Conservation (phyloP, 768 basidiomycete genomes). For the Coprinopsis marcescibilis region DNA sequence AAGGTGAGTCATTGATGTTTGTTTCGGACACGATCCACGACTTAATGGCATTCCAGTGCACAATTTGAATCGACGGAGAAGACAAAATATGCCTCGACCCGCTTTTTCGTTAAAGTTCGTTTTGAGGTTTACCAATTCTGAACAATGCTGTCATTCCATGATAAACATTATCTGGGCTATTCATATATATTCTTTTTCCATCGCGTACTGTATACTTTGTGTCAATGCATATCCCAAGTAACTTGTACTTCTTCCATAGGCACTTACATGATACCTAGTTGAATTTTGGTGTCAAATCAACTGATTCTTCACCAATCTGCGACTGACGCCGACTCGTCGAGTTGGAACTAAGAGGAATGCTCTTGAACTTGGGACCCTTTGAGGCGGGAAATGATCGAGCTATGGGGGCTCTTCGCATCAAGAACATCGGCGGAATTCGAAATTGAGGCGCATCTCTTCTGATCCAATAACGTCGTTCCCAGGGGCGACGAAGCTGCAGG, state of each 20-base stretch:
- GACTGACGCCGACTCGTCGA: neutral
- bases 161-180: neutral
- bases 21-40: neutral
- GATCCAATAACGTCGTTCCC: too few relatives aligned
- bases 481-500: too few relatives aligned
- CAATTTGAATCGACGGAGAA: slow-evolving; percentile 27
- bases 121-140: too few relatives aligned
- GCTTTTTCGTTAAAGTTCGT: too few relatives aligned
- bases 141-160: too few relatives aligned
- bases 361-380: slow-evolving; percentile 67
- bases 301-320: neutral
- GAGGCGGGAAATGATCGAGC: slow-evolving; percentile 12
- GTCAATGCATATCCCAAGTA: neutral
- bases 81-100: slow-evolving; percentile 36
- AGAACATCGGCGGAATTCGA: too few relatives aligned
- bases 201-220: neutral
- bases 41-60: slow-evolving; percentile 3
- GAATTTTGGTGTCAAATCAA: too few relatives aligned
- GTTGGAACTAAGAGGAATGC: slow-evolving; percentile 40
- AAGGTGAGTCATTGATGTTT: slow-evolving; percentile 37
- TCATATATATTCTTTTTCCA: neutral
- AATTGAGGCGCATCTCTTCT: too few relatives aligned
- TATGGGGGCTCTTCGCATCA: too few relatives aligned
- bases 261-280: too few relatives aligned
- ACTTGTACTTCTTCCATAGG: too few relatives aligned